A percentile compares a stretch with the other conserved stretches of the same genome.
Evolutionary conservation across 768 basidiomycete species (phyloP).

Genomic region (Ramaria rubella): DNA sequence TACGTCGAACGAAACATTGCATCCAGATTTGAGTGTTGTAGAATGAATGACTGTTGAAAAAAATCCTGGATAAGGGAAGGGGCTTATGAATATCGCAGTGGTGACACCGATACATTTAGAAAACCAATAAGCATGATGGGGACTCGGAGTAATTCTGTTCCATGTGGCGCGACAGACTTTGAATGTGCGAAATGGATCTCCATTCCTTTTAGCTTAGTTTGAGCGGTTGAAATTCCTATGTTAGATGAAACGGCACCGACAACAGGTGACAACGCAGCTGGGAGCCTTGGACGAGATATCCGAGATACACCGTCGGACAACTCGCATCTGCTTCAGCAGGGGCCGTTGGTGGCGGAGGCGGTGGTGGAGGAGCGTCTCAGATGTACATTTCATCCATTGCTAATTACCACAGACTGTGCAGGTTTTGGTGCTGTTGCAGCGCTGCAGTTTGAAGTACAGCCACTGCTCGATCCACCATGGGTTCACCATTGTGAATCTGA

Average conservation of each 20-base stretch:
- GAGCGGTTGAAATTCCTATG: constrained; percentile 1
- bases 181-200: constrained; percentile 10
- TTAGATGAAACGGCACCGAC: background rate
- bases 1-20: constrained; percentile 8
- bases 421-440: too few species aligned
- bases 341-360: too few species aligned
- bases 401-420: too few species aligned
- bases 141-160: background rate
- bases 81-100: background rate
- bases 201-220: constrained; percentile 6
- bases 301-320: background rate
- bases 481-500: too few species aligned
- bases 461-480: too few species aligned
- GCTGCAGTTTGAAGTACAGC: too few species aligned
- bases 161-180: background rate
- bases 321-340: too few species aligned
- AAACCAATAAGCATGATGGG: constrained; percentile 5
- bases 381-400: too few species aligned
- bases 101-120: background rate
- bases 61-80: background rate
- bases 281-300: background rate
- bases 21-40: background rate
- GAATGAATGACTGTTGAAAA: background rate
- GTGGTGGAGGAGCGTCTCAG: too few species aligned
- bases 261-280: background rate